Percentiles rank a stretch among this genome's conserved stretches.
These are phyloP conservation scores for Austroboletus eburneus DNA, from an alignment of 768 basidiomycete genomes.

Conservation along the genomic window DNA sequence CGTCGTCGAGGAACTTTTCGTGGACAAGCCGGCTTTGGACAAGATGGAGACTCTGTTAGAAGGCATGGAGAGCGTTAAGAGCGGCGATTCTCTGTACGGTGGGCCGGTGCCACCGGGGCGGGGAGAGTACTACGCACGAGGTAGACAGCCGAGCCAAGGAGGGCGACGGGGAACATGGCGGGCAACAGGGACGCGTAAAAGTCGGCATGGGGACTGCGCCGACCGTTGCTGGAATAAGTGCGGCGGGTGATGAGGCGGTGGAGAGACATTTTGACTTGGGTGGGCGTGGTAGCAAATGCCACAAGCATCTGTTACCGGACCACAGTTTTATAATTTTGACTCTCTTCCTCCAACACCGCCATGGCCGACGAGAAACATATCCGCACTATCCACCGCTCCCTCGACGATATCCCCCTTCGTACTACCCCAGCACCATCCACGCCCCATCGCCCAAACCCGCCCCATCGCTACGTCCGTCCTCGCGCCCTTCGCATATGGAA, in stretches of 20 bases:
- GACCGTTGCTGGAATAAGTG: conserved; percentile 8
- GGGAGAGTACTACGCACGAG: conserved; percentile 47
- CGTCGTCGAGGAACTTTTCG: conserved; percentile 67
- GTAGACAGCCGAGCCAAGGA: conserved; percentile 78
- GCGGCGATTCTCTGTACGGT: conserved; percentile 3
- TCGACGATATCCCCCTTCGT: conserved; percentile 16
- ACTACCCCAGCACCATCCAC: conserved; percentile 11
- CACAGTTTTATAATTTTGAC: conserved; percentile 2
- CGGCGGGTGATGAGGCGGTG: conserved; percentile 1
- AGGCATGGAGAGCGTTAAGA: conserved; percentile 12
- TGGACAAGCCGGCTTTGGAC: conserved; percentile 59
- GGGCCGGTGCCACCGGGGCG: conserved; percentile 10
- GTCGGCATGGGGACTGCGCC: conserved; percentile 49
- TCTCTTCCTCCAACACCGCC: too few species aligned
- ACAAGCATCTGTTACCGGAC: neutral
- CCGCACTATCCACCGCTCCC: conserved; percentile 15
- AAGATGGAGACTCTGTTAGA: conserved; percentile 58
- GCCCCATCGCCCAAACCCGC: conserved; percentile 17
- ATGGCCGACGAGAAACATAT: too few species aligned
- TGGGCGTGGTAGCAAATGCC: neutral
- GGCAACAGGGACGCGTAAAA: conserved; percentile 71
- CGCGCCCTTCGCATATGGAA: conserved; percentile 51
- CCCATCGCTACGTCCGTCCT: conserved; percentile 41
- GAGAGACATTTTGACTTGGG: neutral
- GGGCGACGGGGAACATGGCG: conserved; percentile 72